phyloP scores from a whole-genome alignment of 1,284 basidiomycete genomes.

The Kalmanozyma brasiliensis region DNA sequence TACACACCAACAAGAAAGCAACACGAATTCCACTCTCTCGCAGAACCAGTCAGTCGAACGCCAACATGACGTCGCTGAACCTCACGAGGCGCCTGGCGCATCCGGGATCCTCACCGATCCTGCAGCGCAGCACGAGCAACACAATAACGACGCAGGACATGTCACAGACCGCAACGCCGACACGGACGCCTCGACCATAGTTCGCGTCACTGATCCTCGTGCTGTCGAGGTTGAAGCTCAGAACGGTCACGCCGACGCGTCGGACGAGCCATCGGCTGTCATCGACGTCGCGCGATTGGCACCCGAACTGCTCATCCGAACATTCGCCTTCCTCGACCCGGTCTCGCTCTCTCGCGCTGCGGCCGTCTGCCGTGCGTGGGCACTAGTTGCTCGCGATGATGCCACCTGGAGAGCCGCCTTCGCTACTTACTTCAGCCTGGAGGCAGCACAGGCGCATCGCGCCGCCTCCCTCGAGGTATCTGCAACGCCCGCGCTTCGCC shows the following conservation, averaged over 20 bases:
- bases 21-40: background rate
- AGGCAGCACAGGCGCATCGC: conserved; percentile 71
- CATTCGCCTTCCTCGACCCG: conserved; percentile 81
- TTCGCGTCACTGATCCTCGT: conserved; percentile 31
- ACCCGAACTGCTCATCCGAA: conserved; percentile 79
- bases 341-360: conserved; percentile 74
- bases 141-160: no score
- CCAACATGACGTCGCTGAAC: conserved; percentile 14
- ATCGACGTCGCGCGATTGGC: conserved; percentile 69
- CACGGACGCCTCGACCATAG: conserved; percentile 21
- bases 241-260: background rate
- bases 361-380: conserved; percentile 73
- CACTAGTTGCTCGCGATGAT: conserved; percentile 79
- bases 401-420: conserved; percentile 87
- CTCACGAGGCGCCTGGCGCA: background rate
- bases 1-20: conserved; percentile 10
- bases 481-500: conserved; percentile 70
- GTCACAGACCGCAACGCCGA: conserved; percentile 2
- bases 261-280: conserved; percentile 67
- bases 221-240: background rate
- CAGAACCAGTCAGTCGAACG: conserved; percentile 1
- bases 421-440: conserved; percentile 75
- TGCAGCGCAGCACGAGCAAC: background rate
- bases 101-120: background rate
- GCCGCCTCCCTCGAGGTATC: conserved; percentile 71